Evolutionary conservation across 306 rosid genomes (phyloP).

Genomic region (Canavalia ensiformis): DNA sequence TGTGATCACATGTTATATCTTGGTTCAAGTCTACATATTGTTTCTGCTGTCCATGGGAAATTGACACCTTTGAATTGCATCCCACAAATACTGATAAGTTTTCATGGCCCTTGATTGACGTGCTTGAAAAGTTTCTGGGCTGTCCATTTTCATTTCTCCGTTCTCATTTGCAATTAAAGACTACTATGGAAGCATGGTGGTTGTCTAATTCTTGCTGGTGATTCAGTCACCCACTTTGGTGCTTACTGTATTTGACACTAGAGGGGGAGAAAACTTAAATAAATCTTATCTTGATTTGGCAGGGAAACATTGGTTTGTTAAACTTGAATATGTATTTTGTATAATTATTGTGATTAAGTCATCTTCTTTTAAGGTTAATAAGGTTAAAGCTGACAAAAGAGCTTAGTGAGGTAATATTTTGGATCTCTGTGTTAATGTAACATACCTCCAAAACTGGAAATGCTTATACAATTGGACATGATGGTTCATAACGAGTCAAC

Average conservation of each 20-base stretch:
- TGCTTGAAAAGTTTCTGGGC: constrained; percentile 21
- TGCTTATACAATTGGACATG: too few relatives aligned
- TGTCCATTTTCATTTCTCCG: constrained; percentile 13
- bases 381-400: too few relatives aligned
- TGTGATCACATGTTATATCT: constrained; percentile 19
- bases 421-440: too few relatives aligned
- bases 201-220: constrained; percentile 22
- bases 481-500: too few relatives aligned
- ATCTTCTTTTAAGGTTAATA: too few relatives aligned
- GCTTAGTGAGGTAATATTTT: too few relatives aligned
- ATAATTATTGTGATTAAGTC: too few relatives aligned
- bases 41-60: neutral
- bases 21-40: neutral
- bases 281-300: constrained; percentile 1
- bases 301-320: constrained; percentile 18
- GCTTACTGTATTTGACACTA: neutral
- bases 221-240: constrained; percentile 14
- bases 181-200: neutral
- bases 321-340: too few relatives aligned
- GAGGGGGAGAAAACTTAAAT: neutral
- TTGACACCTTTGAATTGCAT: constrained; percentile 20
- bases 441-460: too few relatives aligned
- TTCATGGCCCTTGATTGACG: neutral
- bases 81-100: constrained; percentile 8
- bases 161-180: neutral